A percentile compares a stretch with the other conserved stretches of the same genome.
phyloP scores from a whole-genome alignment of 306 rosid genomes.

The Myrica gale region DNA sequence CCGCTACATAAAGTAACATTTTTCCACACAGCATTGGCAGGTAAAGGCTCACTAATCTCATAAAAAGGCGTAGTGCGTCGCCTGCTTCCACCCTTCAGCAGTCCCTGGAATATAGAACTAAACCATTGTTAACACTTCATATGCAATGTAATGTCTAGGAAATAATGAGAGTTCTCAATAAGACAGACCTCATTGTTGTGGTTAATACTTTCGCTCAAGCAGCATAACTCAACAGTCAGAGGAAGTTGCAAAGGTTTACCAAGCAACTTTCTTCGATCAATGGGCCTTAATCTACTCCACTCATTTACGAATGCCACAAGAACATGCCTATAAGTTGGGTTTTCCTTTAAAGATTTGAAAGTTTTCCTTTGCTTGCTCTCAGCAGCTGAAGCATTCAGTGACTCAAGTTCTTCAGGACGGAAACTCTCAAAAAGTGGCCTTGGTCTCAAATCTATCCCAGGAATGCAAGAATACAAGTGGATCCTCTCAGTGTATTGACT shows the following conservation, averaged over 20 bases:
- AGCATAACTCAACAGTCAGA: slow-evolving; percentile 70
- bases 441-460: slow-evolving; percentile 75
- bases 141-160: slow-evolving; percentile 20
- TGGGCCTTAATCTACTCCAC: slow-evolving; percentile 79
- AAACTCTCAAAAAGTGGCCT: slow-evolving; percentile 74
- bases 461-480: slow-evolving; percentile 81
- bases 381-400: slow-evolving; percentile 38
- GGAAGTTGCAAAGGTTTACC: slow-evolving; percentile 95
- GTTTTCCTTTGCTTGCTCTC: slow-evolving; percentile 35
- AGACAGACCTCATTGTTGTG: slow-evolving; percentile 61
- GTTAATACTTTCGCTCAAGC: slow-evolving; percentile 67
- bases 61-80: slow-evolving; percentile 73
- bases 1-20: slow-evolving; percentile 60
- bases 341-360: slow-evolving; percentile 39
- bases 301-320: slow-evolving; percentile 60
- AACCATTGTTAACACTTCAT: not conserved
- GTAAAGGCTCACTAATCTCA: slow-evolving; percentile 81
- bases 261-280: slow-evolving; percentile 67
- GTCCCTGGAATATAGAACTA: slow-evolving; percentile 50
- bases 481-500: slow-evolving; percentile 90
- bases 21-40: slow-evolving; percentile 79
- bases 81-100: slow-evolving; percentile 79
- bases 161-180: slow-evolving; percentile 22
- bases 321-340: slow-evolving; percentile 45
- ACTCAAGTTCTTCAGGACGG: slow-evolving; percentile 80